A percentile compares a stretch with the other conserved stretches of the same genome.
Conservation (phyloP, 2,329 filamentous ascomycete species). For the Neonectria coccinea region DNA sequence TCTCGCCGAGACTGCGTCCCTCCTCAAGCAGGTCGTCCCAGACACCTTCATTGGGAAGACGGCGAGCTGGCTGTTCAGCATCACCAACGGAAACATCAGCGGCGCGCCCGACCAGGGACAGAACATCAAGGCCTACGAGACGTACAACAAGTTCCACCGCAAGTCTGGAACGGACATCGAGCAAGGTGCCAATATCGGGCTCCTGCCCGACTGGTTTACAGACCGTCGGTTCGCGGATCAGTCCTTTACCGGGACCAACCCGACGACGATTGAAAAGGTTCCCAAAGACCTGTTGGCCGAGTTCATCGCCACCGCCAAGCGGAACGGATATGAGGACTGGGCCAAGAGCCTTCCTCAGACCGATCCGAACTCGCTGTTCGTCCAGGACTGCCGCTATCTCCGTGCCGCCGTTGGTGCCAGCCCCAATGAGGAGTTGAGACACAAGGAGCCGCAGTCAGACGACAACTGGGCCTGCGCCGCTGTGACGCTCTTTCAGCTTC, state of each 20-base stretch:
- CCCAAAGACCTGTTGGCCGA: slow-evolving; percentile 48
- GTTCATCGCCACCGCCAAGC: slow-evolving; percentile 51
- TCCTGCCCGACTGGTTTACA: slow-evolving; percentile 56
- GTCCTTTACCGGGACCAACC: slow-evolving; percentile 58
- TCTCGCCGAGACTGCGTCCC: slow-evolving; percentile 45
- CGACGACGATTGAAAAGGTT: slow-evolving; percentile 58
- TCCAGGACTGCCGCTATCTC: slow-evolving; percentile 60
- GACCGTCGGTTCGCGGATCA: slow-evolving; percentile 60
- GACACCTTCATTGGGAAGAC: slow-evolving; percentile 48
- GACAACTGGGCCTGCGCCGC: slow-evolving; percentile 54
- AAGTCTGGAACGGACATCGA: slow-evolving; percentile 52
- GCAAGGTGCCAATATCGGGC: slow-evolving; percentile 49
- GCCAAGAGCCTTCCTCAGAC: slow-evolving; percentile 45
- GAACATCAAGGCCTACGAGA: slow-evolving; percentile 46
- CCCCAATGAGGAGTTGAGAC: slow-evolving; percentile 42
- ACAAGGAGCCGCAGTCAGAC: slow-evolving; percentile 45
- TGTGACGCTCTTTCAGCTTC: slow-evolving; percentile 58
- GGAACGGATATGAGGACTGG: slow-evolving; percentile 49
- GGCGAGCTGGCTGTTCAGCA: slow-evolving; percentile 46
- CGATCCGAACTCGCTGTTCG: slow-evolving; percentile 50
- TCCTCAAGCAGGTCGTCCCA: slow-evolving; percentile 50
- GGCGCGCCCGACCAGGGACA: slow-evolving; percentile 46
- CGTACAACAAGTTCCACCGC: slow-evolving; percentile 51
- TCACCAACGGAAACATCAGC: slow-evolving; percentile 41
- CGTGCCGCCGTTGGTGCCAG: slow-evolving; percentile 51